Percentiles rank a stretch among this genome's conserved stretches.
Conservation (phyloP, 2,329 filamentous ascomycete species). For the Fusarium palustre region DNA sequence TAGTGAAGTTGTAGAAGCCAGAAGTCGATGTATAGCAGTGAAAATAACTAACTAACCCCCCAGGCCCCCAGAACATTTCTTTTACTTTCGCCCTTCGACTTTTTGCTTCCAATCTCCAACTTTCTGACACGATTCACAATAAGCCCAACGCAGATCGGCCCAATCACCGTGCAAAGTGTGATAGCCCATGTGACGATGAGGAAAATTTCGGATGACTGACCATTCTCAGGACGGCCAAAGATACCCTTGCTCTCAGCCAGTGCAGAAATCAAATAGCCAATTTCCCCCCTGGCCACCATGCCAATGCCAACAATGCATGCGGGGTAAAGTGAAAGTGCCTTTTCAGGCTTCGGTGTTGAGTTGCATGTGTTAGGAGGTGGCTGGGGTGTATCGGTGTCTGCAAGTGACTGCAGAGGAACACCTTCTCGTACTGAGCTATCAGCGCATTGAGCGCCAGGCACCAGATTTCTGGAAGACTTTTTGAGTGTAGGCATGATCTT, state of each 20-base stretch:
- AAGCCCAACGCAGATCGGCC: slow-evolving; percentile 62
- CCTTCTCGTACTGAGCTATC: background rate
- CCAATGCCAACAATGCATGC: slow-evolving; percentile 71
- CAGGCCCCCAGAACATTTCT: slow-evolving; percentile 43
- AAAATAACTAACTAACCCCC: slow-evolving; percentile 30
- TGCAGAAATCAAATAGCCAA: slow-evolving; percentile 80
- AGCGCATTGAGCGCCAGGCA: slow-evolving; percentile 29
- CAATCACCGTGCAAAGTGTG: slow-evolving; percentile 65
- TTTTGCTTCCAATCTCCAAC: slow-evolving; percentile 26
- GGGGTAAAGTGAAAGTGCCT: slow-evolving; percentile 74
- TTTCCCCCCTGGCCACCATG: slow-evolving; percentile 84
- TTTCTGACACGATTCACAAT: slow-evolving; percentile 58
- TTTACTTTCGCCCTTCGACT: slow-evolving; percentile 5
- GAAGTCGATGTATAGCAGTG: no score
- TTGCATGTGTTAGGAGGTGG: slow-evolving; percentile 1
- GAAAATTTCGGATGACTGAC: slow-evolving; percentile 58
- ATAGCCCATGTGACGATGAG: slow-evolving; percentile 68
- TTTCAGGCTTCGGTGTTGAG: slow-evolving; percentile 48
- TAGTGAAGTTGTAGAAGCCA: no score
- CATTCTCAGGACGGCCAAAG: slow-evolving; percentile 46
- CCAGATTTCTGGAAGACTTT: slow-evolving; percentile 1
- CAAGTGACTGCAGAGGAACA: background rate
- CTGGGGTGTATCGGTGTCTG: background rate
- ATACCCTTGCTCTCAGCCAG: slow-evolving; percentile 68
- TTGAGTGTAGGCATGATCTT: background rate